Evolutionary conservation across 305 asterid genomes (phyloP).

Genomic region (Solanum hybrid): DNA sequence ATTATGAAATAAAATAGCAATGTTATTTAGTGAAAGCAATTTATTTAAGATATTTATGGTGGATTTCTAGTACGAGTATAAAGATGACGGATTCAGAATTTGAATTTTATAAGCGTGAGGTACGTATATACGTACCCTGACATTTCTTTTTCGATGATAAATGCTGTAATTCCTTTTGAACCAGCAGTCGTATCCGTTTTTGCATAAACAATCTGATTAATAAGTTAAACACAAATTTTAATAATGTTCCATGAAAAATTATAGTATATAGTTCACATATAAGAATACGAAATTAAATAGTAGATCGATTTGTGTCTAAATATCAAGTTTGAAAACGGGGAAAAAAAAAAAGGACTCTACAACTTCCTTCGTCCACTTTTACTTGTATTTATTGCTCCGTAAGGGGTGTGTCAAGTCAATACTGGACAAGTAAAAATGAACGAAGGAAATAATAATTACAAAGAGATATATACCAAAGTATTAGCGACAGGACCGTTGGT

Average conservation of each 20-base stretch:
- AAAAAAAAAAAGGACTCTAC: too few relatives aligned
- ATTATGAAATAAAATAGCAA: conserved; percentile 14
- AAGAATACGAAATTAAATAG: too few relatives aligned
- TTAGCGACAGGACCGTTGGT: conserved; percentile 11
- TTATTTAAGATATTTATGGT: not conserved
- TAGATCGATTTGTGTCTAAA: too few relatives aligned
- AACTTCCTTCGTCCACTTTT: too few relatives aligned
- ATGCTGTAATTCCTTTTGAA: conserved; percentile 90
- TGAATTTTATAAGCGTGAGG: conserved; percentile 5
- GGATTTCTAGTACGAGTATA: not conserved
- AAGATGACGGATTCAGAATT: not conserved
- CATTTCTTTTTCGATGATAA: conserved; percentile 88
- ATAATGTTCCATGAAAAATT: not conserved
- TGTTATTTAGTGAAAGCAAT: not conserved
- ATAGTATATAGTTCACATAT: not conserved
- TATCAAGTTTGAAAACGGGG: too few relatives aligned
- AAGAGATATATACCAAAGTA: conserved; percentile 4
- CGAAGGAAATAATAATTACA: not conserved
- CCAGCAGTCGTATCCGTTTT: conserved; percentile 73
- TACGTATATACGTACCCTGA: conserved; percentile 44
- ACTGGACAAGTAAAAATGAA: not conserved
- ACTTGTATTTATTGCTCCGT: too few relatives aligned
- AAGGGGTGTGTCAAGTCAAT: not conserved
- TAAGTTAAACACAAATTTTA: not conserved
- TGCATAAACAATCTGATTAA: conserved; percentile 81